Base-by-base conservation (phyloP, 2,329 filamentous ascomycete species). In the Alternaria sp. region DNA sequence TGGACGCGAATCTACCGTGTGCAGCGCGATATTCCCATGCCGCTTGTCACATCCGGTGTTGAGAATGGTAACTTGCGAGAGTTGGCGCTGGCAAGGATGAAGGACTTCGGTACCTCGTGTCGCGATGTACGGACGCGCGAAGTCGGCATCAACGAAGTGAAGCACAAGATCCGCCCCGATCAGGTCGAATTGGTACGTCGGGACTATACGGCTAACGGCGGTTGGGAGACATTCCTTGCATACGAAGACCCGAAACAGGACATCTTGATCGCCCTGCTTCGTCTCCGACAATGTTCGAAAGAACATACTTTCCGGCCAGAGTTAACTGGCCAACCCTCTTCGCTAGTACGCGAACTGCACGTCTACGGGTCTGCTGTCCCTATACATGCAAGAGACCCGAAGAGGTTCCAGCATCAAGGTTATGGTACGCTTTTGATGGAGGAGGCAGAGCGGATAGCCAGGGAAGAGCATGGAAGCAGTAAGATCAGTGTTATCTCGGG, bases 1-100 rank as follows among this genome's bases (percentile, higher is more conserved):
- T 99, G 96, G 96, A 99, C 96, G 0, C 90, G 96, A 66, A 99
- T 99, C 75, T 99, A 99, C 83, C 93, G 96, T 64, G 96, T 99
- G 0, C 96, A 99, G 84, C 90, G 96, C 79, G 96, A 99, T 82
- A 99, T 99, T 62, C 96, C 96, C n/a, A 99, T 99, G 96, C 96
- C 96, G 1, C 86, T 99, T 23, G 96, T 99, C n/a, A 98, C 96
- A 0, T 97, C 95, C 1, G 96, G 96, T 44, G 96, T 99, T 0
- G 96, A 99, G 82, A 99, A 99, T 72, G 96, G 96, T 65, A 99
- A 99, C 78, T 84, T 99, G 43, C 90, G 96, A 66, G 96, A 99
- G 80, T 84, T 99, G 53, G 95, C 96, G 0, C 84, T 99, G 59
- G 94, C 94, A n/a, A 87, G 96, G 21, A 99, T 99, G 96, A 97